Evolutionary conservation across 2,329 filamentous ascomycete genomes (phyloP), one percentile per base, ranked within the genome.

Genomic region (Exophiala sideris): DNA sequence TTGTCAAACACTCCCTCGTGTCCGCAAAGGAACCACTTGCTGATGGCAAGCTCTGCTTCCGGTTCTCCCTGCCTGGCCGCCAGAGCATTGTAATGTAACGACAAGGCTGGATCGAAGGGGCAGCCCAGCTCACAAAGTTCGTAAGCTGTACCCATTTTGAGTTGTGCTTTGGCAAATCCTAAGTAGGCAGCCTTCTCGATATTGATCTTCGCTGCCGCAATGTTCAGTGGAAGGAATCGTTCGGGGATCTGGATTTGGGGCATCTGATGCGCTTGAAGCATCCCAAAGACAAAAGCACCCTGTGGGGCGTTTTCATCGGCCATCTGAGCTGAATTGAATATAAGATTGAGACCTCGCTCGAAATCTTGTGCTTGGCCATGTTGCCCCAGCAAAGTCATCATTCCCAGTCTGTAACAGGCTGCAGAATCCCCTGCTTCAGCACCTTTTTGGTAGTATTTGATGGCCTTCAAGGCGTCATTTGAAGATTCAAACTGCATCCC

Each of bases 401-500:
- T 99, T 54, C 94, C 94, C 63, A 99, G 77, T 56, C 94, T 85
- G 74, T 91, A 87, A 67, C 84, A 87, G 4, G 91, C 91, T 3
- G 94, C 94, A 12, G 94, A 96, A 73, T 99, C 94, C 20, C 86
- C 85, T 62, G 86, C 76, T 46, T 84, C 81, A 46, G 94, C 85
- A 46, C 94, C 94, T 45, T 83, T 81, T 61, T 90, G 84, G 72
- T 97, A 99, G 71, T 97, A 91, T 66, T 87, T 85, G 66, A 96
- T 85, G 5, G 94, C 94, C 70, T 95, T 96, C 59, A 86, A 81
- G 56, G 91, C 86, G 66, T 99, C 92, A 67, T 95, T 95, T 3
- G 91, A 92, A 69, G 88, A 91, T 73, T 99, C 94, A 69, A 91
- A 97, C 53, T 96, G 87, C 92, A 97, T 99, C 59, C 94, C 94